phyloP scores from a whole-genome alignment of 169 alveolate genomes.

The Blepharisma undulans region DNA sequence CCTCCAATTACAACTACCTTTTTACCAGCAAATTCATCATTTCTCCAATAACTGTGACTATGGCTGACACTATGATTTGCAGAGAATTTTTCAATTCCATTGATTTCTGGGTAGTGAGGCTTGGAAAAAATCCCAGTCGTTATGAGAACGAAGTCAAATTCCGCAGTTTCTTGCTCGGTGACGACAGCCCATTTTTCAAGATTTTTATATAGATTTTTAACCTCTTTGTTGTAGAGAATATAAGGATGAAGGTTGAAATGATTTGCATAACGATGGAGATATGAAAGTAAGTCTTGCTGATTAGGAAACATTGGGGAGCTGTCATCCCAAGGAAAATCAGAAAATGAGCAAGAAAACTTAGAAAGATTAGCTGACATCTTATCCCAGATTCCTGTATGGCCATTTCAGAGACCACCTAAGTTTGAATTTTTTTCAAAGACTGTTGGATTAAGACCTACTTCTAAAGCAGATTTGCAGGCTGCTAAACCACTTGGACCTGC shows the following conservation, averaged over 20 bases:
- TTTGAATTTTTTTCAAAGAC: background rate
- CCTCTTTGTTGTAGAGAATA: background rate
- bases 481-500: slow-evolving; percentile 16
- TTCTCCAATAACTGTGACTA: background rate
- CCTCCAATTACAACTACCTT: background rate
- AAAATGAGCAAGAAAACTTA: background rate
- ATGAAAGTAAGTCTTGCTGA: background rate
- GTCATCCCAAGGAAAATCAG: background rate
- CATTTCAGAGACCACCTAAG: slow-evolving; percentile 15
- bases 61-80: background rate
- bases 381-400: background rate
- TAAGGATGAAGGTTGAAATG: background rate
- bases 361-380: background rate
- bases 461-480: background rate
- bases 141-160: background rate
- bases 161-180: background rate
- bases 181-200: background rate
- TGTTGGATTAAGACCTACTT: background rate
- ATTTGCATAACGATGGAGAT: background rate
- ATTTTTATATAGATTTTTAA: background rate
- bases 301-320: background rate
- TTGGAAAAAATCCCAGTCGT: background rate
- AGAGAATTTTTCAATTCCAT: background rate
- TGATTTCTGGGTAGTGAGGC: background rate
- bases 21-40: background rate